Evolutionary conservation across 1,139 yeast species (phyloP), one percentile per base, ranked within the genome.

Genomic region (Hyphopichia wangnamkhiaoensis): DNA sequence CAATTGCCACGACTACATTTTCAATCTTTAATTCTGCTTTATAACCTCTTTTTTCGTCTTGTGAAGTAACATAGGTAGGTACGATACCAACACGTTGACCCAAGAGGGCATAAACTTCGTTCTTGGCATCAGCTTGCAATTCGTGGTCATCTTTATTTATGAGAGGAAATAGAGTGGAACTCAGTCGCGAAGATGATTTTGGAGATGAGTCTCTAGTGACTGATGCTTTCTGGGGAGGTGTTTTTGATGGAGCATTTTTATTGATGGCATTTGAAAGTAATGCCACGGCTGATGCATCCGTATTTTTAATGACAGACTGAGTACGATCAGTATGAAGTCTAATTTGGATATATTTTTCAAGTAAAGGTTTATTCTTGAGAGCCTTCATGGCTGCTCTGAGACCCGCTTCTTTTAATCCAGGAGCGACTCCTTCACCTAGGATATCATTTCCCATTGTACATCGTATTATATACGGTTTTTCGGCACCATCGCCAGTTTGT

Each of bases 341-440:
- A 29, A 73, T 49, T 38, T 71, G 68, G 18, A 82, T 79, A 54
- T 77, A 87, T 52, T 83, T 83, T 44, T 84, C 91, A 36, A 90
- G 68, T 27, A 79, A 44, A 1, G 68, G 68, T 34, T 73, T 75
- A 44, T 87, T 80, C n/a, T 65, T 63, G 37, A 90, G 65, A 0
- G 87, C 90, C 37, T 71, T 65, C 78, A 80, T 80, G 0, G 94
- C 94, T 2, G 93, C 91, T 42, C 80, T 67, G 26, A 77, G 58
- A 1, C 91, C 86, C 0, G 93, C 93, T 37, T 80, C 82, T 55
- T 82, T 83, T 16, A 70, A 65, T 45, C 77, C 81, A 16, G 74
- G 69, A 0, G 85, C 93, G 6, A 57, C 61, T 3, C 91, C 94
- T 5, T 61, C 63, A 0, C 91, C 93, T 23, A 79, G 51, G 5